Conservation (phyloP, 1,284 basidiomycete genomes). For the Sporisorium sorghi region DNA sequence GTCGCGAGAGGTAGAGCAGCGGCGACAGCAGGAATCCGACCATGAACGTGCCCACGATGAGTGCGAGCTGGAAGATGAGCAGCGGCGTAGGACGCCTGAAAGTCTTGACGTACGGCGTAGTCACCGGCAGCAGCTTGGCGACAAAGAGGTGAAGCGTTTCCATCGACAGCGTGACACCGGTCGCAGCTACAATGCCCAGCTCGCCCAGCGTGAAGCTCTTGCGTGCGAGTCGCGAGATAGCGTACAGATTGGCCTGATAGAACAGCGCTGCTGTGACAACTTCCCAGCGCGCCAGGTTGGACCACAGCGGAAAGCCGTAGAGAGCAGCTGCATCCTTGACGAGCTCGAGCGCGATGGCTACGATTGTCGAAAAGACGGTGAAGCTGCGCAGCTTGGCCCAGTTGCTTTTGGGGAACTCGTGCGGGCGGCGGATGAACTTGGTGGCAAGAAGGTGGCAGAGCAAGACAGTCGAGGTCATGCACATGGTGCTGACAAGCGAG, state of each 20-base stretch:
- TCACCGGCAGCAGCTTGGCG: slow-evolving; percentile 65
- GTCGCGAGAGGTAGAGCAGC: slow-evolving; percentile 88
- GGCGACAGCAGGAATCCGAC: slow-evolving; percentile 94
- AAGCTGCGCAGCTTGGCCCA: slow-evolving; percentile 69
- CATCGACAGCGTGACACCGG: slow-evolving; percentile 86
- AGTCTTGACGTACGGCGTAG: slow-evolving; percentile 89
- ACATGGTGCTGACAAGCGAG: slow-evolving; percentile 57
- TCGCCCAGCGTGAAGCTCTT: slow-evolving; percentile 95
- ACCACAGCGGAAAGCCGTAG: slow-evolving; percentile 63
- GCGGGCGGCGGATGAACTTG: slow-evolving; percentile 49
- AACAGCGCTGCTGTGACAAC: slow-evolving; percentile 80
- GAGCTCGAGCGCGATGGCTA: slow-evolving; percentile 65
- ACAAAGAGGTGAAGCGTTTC: slow-evolving; percentile 72
- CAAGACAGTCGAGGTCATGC: slow-evolving; percentile 50
- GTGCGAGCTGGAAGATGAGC: slow-evolving; percentile 89
- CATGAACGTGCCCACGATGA: slow-evolving; percentile 90
- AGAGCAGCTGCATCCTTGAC: slow-evolving; percentile 60
- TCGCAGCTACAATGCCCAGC: slow-evolving; percentile 85
- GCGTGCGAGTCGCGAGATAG: slow-evolving; percentile 87
- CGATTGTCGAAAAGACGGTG: slow-evolving; percentile 64
- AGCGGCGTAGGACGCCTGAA: slow-evolving; percentile 93
- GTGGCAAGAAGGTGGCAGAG: slow-evolving; percentile 55
- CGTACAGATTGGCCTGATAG: slow-evolving; percentile 91
- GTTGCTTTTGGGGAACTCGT: slow-evolving; percentile 60
- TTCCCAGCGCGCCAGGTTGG: slow-evolving; percentile 72